A percentile compares a stretch with the other conserved stretches of the same genome.
Conservation (phyloP, 495 filamentous ascomycete species). For the Hyaloscypha variabilis region DNA sequence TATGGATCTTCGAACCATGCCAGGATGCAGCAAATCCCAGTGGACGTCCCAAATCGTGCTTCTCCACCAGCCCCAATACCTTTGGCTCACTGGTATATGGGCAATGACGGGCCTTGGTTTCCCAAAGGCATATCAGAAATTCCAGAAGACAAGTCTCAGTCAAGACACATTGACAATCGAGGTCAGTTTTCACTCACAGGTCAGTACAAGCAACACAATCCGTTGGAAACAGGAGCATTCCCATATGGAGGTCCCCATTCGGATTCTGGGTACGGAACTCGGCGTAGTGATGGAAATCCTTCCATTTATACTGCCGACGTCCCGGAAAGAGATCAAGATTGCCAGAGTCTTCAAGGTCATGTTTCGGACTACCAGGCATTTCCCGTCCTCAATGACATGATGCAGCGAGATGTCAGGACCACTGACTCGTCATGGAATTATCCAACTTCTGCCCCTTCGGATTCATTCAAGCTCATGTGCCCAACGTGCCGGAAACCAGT, state of each 20-base stretch:
- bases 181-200: conserved; percentile 10
- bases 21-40: conserved; percentile 19
- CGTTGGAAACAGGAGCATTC: conserved; percentile 61
- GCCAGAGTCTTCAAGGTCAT: conserved; percentile 29
- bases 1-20: conserved; percentile 18
- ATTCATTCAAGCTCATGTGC: conserved; percentile 30
- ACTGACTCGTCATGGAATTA: conserved; percentile 26
- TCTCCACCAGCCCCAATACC: conserved; percentile 26
- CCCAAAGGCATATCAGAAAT: conserved; percentile 31
- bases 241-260: conserved; percentile 47
- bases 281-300: conserved; percentile 27
- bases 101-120: conserved; percentile 44
- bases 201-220: conserved; percentile 33
- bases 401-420: conserved; percentile 15
- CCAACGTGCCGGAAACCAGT: conserved; percentile 36
- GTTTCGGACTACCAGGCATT: conserved; percentile 23
- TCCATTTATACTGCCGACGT: conserved; percentile 31
- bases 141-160: conserved; percentile 22
- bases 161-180: conserved; percentile 24
- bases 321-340: conserved; percentile 28
- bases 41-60: conserved; percentile 15
- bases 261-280: conserved; percentile 69
- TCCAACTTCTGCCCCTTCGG: conserved; percentile 23
- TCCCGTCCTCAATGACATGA: conserved; percentile 13
- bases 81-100: conserved; percentile 37